These are phyloP conservation scores for Piper betle DNA, from an alignment of 164 flowering plant species.

Conservation along the genomic window DNA sequence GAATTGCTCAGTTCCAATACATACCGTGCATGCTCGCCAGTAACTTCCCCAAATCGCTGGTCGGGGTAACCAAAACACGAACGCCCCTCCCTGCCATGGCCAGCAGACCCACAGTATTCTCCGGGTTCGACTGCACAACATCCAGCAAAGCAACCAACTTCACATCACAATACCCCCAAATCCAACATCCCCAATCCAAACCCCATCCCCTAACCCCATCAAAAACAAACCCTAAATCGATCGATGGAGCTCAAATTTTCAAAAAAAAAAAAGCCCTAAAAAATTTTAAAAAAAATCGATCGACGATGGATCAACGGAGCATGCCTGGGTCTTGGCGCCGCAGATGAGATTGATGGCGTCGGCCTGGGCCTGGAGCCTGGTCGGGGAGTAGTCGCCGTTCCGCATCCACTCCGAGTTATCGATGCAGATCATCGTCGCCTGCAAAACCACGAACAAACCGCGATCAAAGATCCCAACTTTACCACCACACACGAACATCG, in stretches of 20 bases:
- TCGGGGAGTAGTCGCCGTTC: conserved; percentile 84
- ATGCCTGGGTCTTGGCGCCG: conserved; percentile 88
- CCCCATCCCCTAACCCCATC: neutral
- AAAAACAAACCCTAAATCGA: neutral
- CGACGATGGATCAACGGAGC: neutral
- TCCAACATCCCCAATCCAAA: neutral
- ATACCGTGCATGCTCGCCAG: conserved; percentile 91
- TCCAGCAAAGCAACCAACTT: neutral
- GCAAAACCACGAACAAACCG: conserved; percentile 3
- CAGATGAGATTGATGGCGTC: conserved; percentile 95
- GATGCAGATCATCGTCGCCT: conserved; percentile 99
- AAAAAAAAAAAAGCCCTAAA: neutral
- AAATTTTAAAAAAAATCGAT: neutral
- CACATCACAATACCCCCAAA: neutral
- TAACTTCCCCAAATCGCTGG: conserved; percentile 86
- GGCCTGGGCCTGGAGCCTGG: conserved; percentile 78
- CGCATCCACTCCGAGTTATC: conserved; percentile 99
- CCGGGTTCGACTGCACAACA: conserved; percentile 71
- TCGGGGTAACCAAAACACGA: conserved; percentile 87
- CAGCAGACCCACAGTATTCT: conserved; percentile 83
- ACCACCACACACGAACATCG: neutral
- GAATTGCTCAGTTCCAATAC: neutral
- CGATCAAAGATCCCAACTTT: neutral
- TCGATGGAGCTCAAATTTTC: neutral
- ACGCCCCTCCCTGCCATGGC: conserved; percentile 98